phyloP scores from a whole-genome alignment of 768 basidiomycete genomes.

The Guyanaporus albipodus region DNA sequence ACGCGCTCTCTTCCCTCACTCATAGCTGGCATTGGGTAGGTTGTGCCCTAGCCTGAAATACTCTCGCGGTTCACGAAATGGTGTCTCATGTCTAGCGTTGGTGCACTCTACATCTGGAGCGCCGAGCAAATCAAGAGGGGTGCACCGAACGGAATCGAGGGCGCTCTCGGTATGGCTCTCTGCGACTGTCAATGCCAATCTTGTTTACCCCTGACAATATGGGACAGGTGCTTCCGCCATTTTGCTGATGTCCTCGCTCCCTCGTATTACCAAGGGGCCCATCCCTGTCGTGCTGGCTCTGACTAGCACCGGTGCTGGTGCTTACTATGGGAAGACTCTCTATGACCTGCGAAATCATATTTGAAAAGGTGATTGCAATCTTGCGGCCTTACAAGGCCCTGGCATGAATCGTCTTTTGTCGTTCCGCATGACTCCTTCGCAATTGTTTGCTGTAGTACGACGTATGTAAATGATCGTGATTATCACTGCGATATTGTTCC shows the following conservation, averaged over 20 bases:
- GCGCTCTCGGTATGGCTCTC: conserved; percentile 60
- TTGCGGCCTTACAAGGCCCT: too few relatives aligned
- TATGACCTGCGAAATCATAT: conserved; percentile 33
- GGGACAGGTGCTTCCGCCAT: conserved; percentile 68
- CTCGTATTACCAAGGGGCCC: conserved; percentile 69
- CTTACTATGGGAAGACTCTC: conserved; percentile 65
- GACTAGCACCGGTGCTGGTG: conserved; percentile 55
- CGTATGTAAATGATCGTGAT: conserved; percentile 4
- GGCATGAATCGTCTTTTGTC: conserved; percentile 3
- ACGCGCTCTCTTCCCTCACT: conserved; percentile 79
- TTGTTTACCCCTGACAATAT: neutral
- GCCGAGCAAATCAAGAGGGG: conserved; percentile 73
- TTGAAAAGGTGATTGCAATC: conserved; percentile 10
- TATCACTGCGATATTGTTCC: neutral
- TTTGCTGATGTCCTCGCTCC: conserved; percentile 69
- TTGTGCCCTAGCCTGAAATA: neutral
- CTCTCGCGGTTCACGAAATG: neutral
- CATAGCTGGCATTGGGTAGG: conserved; percentile 76
- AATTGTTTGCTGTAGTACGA: too few relatives aligned
- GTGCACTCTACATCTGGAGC: conserved; percentile 74
- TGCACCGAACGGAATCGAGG: conserved; percentile 69
- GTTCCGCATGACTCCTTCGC: neutral
- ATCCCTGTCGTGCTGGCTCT: conserved; percentile 61
- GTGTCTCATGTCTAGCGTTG: conserved; percentile 55
- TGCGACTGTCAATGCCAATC: neutral